phyloP scores from a whole-genome alignment of 1,284 basidiomycete genomes.

The Boletus calvinii region DNA sequence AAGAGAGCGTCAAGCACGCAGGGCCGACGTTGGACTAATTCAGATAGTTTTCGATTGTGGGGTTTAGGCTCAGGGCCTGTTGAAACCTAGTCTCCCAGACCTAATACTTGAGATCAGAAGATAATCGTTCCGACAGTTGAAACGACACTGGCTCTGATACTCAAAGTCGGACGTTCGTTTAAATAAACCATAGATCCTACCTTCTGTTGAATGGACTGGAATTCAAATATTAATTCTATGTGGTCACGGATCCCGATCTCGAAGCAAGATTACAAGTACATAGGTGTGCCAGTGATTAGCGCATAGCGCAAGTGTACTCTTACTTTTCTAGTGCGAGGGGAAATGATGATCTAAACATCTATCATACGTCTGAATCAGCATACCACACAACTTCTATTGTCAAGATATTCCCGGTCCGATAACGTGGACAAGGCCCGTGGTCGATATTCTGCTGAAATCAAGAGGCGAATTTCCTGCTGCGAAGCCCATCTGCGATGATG shows the following conservation, averaged over 20 bases:
- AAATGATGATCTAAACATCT: background rate
- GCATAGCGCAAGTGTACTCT: background rate
- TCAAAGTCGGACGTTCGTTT: background rate
- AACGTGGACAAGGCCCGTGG: background rate
- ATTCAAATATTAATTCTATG: constrained; percentile 7
- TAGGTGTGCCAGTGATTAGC: background rate
- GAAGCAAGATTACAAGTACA: constrained; percentile 6
- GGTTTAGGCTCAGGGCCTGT: background rate
- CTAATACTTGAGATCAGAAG: too few species aligned
- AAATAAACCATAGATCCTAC: constrained; percentile 15
- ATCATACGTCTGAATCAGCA: too few species aligned
- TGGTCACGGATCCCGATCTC: background rate
- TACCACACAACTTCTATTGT: constrained; percentile 13
- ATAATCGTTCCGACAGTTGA: too few species aligned
- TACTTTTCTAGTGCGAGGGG: background rate
- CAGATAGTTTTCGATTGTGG: background rate
- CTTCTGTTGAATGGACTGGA: constrained; percentile 1
- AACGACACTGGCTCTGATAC: too few species aligned
- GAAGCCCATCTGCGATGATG: constrained; percentile 23
- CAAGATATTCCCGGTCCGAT: constrained; percentile 13
- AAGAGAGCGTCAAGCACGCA: constrained; percentile 73
- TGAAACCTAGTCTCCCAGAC: background rate
- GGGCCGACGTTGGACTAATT: constrained; percentile 53
- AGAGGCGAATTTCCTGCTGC: constrained; percentile 11
- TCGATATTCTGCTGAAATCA: constrained; percentile 15